Base-by-base conservation (phyloP, 2,329 filamentous ascomycete genomes). In the Cryphonectria japonica region DNA sequence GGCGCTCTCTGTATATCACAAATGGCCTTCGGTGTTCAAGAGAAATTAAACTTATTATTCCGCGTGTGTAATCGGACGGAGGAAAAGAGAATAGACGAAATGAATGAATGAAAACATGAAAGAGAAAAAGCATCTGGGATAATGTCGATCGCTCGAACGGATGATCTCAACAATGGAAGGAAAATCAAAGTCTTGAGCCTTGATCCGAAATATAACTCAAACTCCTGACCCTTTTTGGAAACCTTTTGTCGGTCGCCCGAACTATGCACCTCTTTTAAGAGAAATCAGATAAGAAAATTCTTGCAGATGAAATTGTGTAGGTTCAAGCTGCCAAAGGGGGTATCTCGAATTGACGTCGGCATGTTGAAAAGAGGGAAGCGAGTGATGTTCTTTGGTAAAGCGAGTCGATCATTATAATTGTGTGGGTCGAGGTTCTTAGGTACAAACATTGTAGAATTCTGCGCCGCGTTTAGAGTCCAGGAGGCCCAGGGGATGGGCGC, bases 231-330 rank as follows among this genome's bases (percentile, higher is more conserved):
- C 26, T 60, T 69, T 62, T 72, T 63, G 59, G 46, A 67, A 71
- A 54, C 46, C 69, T 63, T 67, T 72, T 72, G 63, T 72, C 71
- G 71, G 71, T 72, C 60, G 71, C 71, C 71, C 71, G 71, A 71
- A 64, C 61, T 67, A 71, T 71, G 70, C 69, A 67, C 66, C 65
- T 71, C 69, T 71, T 72, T 63, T 71, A 72, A 71, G 62, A 68
- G 63, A 66, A 65, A 64, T 54, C 52, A 69, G 50, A 57, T 29
- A 69, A 61, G 41, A 29, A 70, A 72, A 69, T 43, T 71, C 32
- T 67, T 61, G 46, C 52, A 50, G 57, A 50, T 37, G 32, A 63
- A 46, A 67, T 57, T 39, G 63, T 65, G 63, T 72, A 64, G 65
- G 61, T 68, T 41, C 71, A 72, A 69, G 66, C 67, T 59, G 69